Evolutionary conservation across 2,329 filamentous ascomycete genomes (phyloP).

Genomic region (Xylariales sp.): DNA sequence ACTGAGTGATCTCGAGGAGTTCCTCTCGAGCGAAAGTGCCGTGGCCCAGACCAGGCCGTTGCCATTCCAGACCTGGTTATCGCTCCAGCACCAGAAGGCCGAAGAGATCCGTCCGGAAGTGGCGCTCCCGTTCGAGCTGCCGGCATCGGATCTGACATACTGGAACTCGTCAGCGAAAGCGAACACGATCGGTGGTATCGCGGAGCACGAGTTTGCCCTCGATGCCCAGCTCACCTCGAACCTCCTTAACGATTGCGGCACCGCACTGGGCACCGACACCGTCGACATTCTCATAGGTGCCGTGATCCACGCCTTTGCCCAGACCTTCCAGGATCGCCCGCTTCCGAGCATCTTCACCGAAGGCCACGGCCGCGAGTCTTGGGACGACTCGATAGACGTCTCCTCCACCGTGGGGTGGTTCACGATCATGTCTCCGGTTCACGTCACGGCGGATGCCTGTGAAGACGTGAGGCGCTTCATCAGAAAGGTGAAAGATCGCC

Average conservation of each 20-base stretch:
- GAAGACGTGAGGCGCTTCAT: background rate
- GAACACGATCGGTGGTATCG: constrained; percentile 5
- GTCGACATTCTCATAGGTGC: constrained; percentile 9
- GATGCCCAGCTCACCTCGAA: background rate
- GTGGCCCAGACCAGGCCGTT: constrained; percentile 11
- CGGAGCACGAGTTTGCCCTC: constrained; percentile 5
- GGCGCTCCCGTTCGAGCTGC: constrained; percentile 6
- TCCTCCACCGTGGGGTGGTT: constrained; percentile 5
- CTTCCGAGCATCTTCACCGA: constrained; percentile 18
- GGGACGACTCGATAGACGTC: constrained; percentile 3
- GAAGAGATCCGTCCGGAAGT: constrained; percentile 5
- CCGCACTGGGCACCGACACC: constrained; percentile 6
- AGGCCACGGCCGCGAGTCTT: constrained; percentile 6
- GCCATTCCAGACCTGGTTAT: constrained; percentile 33
- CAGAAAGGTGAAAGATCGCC: constrained; percentile 3
- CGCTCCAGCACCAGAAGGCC: constrained; percentile 3
- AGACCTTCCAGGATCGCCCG: constrained; percentile 2
- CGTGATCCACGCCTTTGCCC: constrained; percentile 3
- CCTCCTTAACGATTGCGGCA: constrained; percentile 8
- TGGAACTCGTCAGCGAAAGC: constrained; percentile 3
- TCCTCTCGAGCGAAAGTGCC: constrained; percentile 20
- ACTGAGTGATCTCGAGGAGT: constrained; percentile 36
- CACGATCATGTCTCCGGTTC: constrained; percentile 5
- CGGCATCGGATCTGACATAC: background rate
- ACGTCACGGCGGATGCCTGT: background rate